Conservation (phyloP, 179 eudicot genomes). For the Spergularia azorica region DNA sequence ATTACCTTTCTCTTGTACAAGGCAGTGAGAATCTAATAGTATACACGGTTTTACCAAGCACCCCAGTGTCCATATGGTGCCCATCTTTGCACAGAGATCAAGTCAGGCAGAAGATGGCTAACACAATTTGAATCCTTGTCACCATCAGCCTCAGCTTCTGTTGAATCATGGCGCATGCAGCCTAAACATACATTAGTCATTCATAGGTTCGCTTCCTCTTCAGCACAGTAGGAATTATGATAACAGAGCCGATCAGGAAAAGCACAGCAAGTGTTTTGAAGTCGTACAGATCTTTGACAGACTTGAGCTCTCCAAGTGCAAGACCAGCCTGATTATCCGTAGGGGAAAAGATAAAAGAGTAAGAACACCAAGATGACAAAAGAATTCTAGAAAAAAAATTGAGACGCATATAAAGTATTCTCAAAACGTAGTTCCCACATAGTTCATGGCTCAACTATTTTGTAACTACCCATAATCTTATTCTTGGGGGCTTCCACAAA, state of each 20-base stretch:
- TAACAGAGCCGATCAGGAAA: slow-evolving; percentile 74
- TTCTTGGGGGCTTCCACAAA: too few species aligned
- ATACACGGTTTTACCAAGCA: slow-evolving; percentile 18
- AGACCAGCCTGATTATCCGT: slow-evolving; percentile 76
- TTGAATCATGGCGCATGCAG: slow-evolving; percentile 7
- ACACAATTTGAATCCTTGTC: neutral
- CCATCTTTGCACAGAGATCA: neutral
- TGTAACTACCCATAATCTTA: too few species aligned
- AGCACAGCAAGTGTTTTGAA: slow-evolving; percentile 84
- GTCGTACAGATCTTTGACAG: slow-evolving; percentile 93
- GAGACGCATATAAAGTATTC: neutral
- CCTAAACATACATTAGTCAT: slow-evolving; percentile 28
- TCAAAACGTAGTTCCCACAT: too few species aligned
- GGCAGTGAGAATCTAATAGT: slow-evolving; percentile 15
- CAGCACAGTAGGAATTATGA: slow-evolving; percentile 73
- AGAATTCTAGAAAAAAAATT: neutral
- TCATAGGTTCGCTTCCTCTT: slow-evolving; percentile 92
- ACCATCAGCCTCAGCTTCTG: slow-evolving; percentile 4
- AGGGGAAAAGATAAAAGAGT: slow-evolving; percentile 10
- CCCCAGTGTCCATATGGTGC: slow-evolving; percentile 9
- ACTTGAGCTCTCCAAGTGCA: slow-evolving; percentile 94
- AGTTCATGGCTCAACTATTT: too few species aligned
- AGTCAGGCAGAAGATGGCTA: neutral
- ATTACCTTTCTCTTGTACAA: slow-evolving; percentile 5
- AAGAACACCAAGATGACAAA: slow-evolving; percentile 1